These are phyloP conservation scores for Beauveria australis DNA, from an alignment of 2,329 filamentous ascomycete species.

Conservation along the genomic window DNA sequence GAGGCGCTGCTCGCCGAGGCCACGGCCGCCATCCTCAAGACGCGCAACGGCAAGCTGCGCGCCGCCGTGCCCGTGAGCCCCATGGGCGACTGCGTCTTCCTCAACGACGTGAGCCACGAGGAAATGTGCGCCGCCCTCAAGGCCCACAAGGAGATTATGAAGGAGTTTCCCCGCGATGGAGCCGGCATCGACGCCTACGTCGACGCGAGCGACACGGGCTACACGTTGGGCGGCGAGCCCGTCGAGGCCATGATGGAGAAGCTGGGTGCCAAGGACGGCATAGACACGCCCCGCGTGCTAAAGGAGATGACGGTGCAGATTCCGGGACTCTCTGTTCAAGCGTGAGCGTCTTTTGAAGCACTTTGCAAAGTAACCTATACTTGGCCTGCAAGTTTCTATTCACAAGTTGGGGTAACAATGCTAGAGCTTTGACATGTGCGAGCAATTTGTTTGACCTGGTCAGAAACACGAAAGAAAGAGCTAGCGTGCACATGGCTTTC, in stretches of 20 bases:
- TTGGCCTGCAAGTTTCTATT: background rate
- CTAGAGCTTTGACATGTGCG: background rate
- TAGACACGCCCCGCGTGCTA: background rate
- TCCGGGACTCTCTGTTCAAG: background rate
- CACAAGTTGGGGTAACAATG: background rate
- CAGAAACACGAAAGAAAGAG: too few relatives aligned
- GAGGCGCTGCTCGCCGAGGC: slow-evolving; percentile 56
- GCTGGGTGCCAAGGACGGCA: background rate
- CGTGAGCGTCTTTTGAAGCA: background rate
- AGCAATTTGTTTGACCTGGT: background rate
- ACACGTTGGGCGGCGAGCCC: slow-evolving; percentile 27
- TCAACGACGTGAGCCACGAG: slow-evolving; percentile 56
- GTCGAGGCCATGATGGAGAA: slow-evolving; percentile 13
- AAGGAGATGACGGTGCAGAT: background rate
- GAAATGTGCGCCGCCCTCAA: slow-evolving; percentile 54
- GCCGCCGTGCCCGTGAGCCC: slow-evolving; percentile 58
- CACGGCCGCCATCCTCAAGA: slow-evolving; percentile 62
- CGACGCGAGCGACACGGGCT: slow-evolving; percentile 60
- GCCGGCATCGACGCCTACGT: slow-evolving; percentile 62
- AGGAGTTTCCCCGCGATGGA: slow-evolving; percentile 53
- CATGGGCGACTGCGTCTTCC: slow-evolving; percentile 57
- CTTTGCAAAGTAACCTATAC: background rate
- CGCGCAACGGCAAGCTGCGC: slow-evolving; percentile 58
- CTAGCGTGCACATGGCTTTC: too few relatives aligned
- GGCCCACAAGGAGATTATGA: slow-evolving; percentile 56